Evolutionary conservation across 2,329 filamentous ascomycete species (phyloP).

Genomic region (Apiospora sp.): DNA sequence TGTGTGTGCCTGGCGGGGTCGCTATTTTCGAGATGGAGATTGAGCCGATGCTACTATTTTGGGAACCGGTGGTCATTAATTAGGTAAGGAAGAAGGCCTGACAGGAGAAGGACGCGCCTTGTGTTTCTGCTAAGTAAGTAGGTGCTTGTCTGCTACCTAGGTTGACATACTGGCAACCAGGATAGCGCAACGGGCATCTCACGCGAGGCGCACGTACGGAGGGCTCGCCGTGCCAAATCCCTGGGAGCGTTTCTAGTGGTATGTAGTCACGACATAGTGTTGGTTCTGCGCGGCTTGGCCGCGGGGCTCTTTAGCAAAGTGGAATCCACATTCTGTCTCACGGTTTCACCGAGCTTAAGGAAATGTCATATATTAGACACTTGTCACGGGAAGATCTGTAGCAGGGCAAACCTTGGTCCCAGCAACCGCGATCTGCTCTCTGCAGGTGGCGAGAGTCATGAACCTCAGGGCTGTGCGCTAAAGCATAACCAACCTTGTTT

Average conservation of each 20-base stretch:
- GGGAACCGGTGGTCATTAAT: too few relatives aligned
- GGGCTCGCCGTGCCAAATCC: background rate
- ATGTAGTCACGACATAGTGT: constrained; percentile 1
- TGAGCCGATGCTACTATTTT: too few relatives aligned
- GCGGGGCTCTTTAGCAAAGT: background rate
- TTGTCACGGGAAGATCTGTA: background rate
- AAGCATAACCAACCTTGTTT: background rate
- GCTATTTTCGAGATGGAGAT: too few relatives aligned
- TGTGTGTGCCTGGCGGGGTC: too few relatives aligned
- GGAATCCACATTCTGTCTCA: background rate
- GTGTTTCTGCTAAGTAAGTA: background rate
- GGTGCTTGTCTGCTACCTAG: background rate
- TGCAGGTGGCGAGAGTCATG: background rate
- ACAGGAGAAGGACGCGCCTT: background rate
- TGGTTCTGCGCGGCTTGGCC: background rate
- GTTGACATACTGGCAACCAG: background rate
- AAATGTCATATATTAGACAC: background rate
- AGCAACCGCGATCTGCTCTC: background rate
- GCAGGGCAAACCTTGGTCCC: background rate
- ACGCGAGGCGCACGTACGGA: background rate
- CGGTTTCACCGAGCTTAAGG: background rate
- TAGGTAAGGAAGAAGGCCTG: background rate
- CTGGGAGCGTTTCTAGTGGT: background rate
- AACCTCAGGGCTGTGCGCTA: background rate
- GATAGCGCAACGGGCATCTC: background rate